A percentile compares a stretch with the other conserved stretches of the same genome.
These are phyloP conservation scores for Ophidiomyces ophidiicola DNA, from an alignment of 2,329 filamentous ascomycete genomes.

Conservation along the genomic window DNA sequence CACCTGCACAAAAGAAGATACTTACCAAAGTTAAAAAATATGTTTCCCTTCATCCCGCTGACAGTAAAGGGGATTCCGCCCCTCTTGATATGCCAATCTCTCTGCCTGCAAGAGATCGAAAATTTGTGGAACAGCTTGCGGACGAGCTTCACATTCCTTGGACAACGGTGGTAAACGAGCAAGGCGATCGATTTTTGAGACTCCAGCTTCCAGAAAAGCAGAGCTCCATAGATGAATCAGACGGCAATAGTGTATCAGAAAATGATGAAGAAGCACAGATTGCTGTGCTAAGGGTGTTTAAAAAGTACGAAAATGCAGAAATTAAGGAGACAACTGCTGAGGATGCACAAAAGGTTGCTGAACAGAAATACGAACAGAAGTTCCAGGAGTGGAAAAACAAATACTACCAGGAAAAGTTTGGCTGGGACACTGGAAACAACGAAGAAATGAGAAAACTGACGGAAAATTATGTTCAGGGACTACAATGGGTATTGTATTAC, in stretches of 20 bases:
- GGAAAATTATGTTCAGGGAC: conserved; percentile 92
- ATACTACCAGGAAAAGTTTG: conserved; percentile 85
- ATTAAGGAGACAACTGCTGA: conserved; percentile 68
- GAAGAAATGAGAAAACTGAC: conserved; percentile 68
- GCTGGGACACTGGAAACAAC: conserved; percentile 71
- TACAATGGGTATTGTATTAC: conserved; percentile 97
- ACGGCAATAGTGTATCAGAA: conserved; percentile 46
- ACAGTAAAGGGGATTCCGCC: conserved; percentile 33
- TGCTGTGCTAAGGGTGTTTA: conserved; percentile 73
- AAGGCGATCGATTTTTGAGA: conserved; percentile 54
- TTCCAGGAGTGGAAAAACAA: conserved; percentile 89
- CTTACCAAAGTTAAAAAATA: conserved; percentile 75
- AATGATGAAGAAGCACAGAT: conserved; percentile 70
- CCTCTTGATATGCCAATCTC: conserved; percentile 61
- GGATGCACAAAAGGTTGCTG: conserved; percentile 64
- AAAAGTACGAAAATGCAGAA: conserved; percentile 80
- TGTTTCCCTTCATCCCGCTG: conserved; percentile 54
- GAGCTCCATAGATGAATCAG: conserved; percentile 30
- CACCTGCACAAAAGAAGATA: conserved; percentile 65
- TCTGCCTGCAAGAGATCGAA: conserved; percentile 72
- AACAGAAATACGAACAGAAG: conserved; percentile 78
- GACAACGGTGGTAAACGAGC: conserved; percentile 51
- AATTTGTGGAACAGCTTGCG: conserved; percentile 82
- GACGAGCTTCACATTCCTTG: conserved; percentile 54
- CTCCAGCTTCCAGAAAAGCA: conserved; percentile 47